Evolutionary conservation across 202 grass and related monocot genomes (phyloP).

Genomic region (Bolboschoenoplectus hybrid): DNA sequence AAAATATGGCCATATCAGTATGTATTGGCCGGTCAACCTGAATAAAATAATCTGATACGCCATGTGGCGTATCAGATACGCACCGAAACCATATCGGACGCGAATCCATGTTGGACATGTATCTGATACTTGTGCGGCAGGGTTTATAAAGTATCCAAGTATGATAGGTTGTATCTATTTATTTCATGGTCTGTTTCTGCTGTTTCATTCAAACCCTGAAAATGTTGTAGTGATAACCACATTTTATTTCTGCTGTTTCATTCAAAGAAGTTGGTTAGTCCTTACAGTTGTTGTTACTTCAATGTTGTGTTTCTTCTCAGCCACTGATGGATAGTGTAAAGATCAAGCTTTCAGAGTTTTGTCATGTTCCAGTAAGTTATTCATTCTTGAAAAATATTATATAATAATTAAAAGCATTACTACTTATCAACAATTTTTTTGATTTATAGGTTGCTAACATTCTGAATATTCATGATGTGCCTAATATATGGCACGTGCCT

Average conservation of each 20-base stretch:
- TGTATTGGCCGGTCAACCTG: too few species aligned
- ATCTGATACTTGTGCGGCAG: too few species aligned
- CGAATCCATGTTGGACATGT: too few species aligned
- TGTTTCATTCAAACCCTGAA: constrained; percentile 10
- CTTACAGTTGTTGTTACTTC: not conserved
- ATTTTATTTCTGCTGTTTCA: not conserved
- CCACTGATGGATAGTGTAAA: constrained; percentile 78
- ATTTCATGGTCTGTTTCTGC: constrained; percentile 38
- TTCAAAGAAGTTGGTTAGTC: not conserved
- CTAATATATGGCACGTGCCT: constrained; percentile 97
- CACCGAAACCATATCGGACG: too few species aligned
- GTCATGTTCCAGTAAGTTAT: constrained; percentile 88
- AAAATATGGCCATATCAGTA: too few species aligned
- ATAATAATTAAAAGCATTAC: constrained; percentile 1
- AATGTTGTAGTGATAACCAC: not conserved
- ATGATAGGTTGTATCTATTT: not conserved
- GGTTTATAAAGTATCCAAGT: too few species aligned
- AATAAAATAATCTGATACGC: too few species aligned
- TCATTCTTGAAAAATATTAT: constrained; percentile 29
- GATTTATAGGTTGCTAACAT: constrained; percentile 84
- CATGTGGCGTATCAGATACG: too few species aligned
- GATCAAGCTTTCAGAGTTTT: constrained; percentile 98
- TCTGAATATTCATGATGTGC: constrained; percentile 94
- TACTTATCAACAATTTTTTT: constrained; percentile 35
- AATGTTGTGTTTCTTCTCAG: constrained; percentile 48